A percentile compares a stretch with the other conserved stretches of the same genome.
These are phyloP conservation scores for Epipyxis sp. DNA, from an alignment of 108 stramenopile species.

Conservation along the genomic window DNA sequence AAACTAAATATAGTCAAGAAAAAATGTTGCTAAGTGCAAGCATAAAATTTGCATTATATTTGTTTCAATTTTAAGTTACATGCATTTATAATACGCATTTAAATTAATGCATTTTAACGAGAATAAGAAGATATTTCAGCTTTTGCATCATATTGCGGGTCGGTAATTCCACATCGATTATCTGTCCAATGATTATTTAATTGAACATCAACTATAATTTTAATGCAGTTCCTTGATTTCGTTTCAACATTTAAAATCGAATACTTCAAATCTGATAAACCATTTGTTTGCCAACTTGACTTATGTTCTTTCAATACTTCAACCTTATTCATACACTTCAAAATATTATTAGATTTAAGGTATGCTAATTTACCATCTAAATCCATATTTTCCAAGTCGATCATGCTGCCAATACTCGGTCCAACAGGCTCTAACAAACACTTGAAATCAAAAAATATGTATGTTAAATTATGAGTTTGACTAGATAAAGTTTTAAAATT, in stretches of 20 bases:
- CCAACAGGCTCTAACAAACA: too few relatives aligned
- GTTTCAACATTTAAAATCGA: slow-evolving; percentile 41
- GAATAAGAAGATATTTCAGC: too few relatives aligned
- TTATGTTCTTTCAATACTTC: slow-evolving; percentile 90
- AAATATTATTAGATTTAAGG: slow-evolving; percentile 63
- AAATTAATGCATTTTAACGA: too few relatives aligned
- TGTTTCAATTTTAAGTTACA: too few relatives aligned
- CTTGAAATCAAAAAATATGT: not conserved
- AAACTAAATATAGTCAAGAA: too few relatives aligned
- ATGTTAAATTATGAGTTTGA: not conserved
- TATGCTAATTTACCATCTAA: slow-evolving; percentile 43
- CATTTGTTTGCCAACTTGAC: slow-evolving; percentile 79
- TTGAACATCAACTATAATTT: slow-evolving; percentile 80
- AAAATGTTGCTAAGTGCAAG: too few relatives aligned
- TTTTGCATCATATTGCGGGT: not conserved
- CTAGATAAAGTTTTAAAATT: not conserved
- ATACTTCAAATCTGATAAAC: slow-evolving; percentile 59
- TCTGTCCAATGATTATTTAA: slow-evolving; percentile 89
- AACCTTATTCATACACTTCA: slow-evolving; percentile 96
- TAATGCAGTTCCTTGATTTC: slow-evolving; percentile 45
- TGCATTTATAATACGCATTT: too few relatives aligned
- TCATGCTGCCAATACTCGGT: slow-evolving; percentile 35
- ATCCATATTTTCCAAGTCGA: slow-evolving; percentile 47
- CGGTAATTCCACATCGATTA: slow-evolving; percentile 42
- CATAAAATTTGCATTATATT: too few relatives aligned